phyloP scores from a whole-genome alignment of 2,329 filamentous ascomycete species.

The Zalaria obscura region DNA sequence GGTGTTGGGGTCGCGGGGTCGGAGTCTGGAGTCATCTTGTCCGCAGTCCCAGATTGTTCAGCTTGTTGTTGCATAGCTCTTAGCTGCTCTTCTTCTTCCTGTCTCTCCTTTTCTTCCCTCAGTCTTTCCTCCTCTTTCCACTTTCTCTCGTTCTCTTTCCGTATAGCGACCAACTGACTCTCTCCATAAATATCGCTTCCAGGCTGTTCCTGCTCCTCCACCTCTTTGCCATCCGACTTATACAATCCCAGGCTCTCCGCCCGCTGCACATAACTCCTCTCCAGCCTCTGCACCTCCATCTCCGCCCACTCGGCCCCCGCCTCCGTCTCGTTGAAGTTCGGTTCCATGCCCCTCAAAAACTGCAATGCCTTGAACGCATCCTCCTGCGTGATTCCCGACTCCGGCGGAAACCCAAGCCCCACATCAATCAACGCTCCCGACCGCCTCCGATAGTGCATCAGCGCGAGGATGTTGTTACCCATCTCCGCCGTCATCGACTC shows the following conservation, averaged over 20 bases:
- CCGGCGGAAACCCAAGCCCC: slow-evolving; percentile 16
- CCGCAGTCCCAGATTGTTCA: no score
- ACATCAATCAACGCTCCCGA: slow-evolving; percentile 22
- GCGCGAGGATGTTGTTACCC: slow-evolving; percentile 21
- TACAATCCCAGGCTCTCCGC: slow-evolving; percentile 21
- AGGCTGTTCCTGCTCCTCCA: slow-evolving; percentile 10
- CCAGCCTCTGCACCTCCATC: slow-evolving; percentile 16
- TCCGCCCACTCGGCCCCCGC: slow-evolving; percentile 19
- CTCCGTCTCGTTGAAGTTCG: slow-evolving; percentile 19
- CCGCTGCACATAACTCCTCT: slow-evolving; percentile 14
- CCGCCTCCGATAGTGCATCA: slow-evolving; percentile 21
- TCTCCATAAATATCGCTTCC: slow-evolving; percentile 12
- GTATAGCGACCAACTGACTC: slow-evolving; percentile 13
- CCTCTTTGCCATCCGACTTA: slow-evolving; percentile 10
- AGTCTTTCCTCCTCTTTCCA: slow-evolving; percentile 9
- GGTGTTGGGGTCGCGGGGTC: no score
- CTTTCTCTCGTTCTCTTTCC: slow-evolving; percentile 14
- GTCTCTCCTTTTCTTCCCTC: slow-evolving; percentile 11
- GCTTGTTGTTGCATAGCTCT: slow-evolving; percentile 1
- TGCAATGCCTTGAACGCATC: slow-evolving; percentile 17
- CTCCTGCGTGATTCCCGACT: slow-evolving; percentile 11
- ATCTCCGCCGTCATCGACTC: slow-evolving; percentile 15
- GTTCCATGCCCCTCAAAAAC: slow-evolving; percentile 16
- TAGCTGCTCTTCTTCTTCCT: slow-evolving; percentile 6
- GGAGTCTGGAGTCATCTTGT: no score